Percentiles rank a stretch among this genome's conserved stretches.
Evolutionary conservation across 176 grass and related monocot genomes (phyloP).

Genomic region (Poa pratensis): DNA sequence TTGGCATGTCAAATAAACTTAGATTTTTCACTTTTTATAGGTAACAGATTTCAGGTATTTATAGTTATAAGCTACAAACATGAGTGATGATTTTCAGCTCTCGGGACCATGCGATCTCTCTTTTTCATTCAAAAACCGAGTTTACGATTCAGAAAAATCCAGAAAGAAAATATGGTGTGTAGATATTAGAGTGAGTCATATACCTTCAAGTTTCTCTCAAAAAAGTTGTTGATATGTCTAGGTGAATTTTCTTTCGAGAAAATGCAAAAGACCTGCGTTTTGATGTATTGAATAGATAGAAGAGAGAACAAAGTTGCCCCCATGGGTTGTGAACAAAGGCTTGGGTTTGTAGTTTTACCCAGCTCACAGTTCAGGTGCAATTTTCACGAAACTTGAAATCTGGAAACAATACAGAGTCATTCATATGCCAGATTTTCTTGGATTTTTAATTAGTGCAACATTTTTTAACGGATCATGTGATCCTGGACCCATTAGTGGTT

Average conservation of each 20-base stretch:
- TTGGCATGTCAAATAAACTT: slow-evolving; percentile 31
- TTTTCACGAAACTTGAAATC: not conserved
- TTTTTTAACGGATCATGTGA: not conserved
- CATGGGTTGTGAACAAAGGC: not conserved
- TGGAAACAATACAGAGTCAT: not conserved
- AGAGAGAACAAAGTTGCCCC: too few relatives aligned
- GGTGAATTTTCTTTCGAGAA: not conserved
- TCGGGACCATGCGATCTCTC: not conserved
- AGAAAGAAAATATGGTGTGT: not conserved
- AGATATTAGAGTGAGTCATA: slow-evolving; percentile 1
- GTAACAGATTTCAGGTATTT: not conserved
- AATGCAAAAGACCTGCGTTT: too few relatives aligned
- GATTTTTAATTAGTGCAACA: not conserved
- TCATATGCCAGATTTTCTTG: not conserved
- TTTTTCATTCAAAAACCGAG: not conserved
- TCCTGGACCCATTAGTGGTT: not conserved
- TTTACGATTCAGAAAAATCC: not conserved
- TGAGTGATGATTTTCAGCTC: not conserved
- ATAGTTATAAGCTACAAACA: slow-evolving; percentile 6
- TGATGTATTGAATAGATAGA: too few relatives aligned
- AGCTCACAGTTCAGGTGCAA: not conserved
- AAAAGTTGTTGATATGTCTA: not conserved
- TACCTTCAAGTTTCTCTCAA: not conserved
- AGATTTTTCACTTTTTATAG: not conserved
- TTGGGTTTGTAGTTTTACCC: not conserved